Percentiles rank a stretch among this genome's conserved stretches.
Evolutionary conservation across 257 asterid genomes (phyloP).

Genomic region (Datura wrightii): DNA sequence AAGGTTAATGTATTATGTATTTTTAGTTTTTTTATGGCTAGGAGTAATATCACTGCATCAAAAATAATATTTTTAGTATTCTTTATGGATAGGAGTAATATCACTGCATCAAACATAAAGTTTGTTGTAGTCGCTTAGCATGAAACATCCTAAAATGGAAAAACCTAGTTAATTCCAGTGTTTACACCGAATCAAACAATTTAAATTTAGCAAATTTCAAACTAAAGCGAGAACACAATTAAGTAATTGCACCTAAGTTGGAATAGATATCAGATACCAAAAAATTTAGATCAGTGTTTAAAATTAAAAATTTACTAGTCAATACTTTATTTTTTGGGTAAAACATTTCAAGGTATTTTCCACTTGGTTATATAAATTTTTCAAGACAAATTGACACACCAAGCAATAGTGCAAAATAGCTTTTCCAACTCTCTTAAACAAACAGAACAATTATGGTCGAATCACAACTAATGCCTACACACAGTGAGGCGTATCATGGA

Average conservation of each 20-base stretch:
- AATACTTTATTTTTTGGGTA: background rate
- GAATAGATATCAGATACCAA: background rate
- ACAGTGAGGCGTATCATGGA: background rate
- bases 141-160: background rate
- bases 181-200: background rate
- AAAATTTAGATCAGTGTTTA: background rate
- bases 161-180: too few relatives aligned
- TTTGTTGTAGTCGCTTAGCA: background rate
- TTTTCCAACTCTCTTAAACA: background rate
- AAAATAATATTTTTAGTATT: background rate
- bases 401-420: background rate
- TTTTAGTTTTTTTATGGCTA: background rate
- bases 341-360: background rate
- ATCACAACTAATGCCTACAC: background rate
- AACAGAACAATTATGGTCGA: background rate
- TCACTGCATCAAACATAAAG: background rate
- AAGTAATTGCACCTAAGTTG: background rate
- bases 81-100: too few relatives aligned
- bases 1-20: background rate
- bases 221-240: background rate
- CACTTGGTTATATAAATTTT: background rate
- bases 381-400: background rate
- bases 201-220: background rate
- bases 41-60: background rate
- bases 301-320: background rate